Evolutionary conservation across 2,329 filamentous ascomycete genomes (phyloP), one percentile per base, ranked within the genome.

Genomic region (Paradendryphiella salina): DNA sequence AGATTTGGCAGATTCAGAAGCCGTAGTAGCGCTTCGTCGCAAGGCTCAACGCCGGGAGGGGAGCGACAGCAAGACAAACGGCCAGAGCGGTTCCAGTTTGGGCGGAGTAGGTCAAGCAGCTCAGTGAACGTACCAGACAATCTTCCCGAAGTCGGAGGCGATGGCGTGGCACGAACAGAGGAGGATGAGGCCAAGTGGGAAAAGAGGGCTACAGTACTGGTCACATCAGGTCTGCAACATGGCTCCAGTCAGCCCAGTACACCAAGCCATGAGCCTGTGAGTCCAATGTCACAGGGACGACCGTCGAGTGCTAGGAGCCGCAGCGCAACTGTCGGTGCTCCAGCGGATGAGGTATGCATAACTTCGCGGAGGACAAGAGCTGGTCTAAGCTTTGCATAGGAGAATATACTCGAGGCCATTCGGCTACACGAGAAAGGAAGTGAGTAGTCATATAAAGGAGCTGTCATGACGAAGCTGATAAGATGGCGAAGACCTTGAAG

Each of bases 371-470:
- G 54, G 45, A 39, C 50, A 47, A 49, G 49, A 35, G 23, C 32
- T 50, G 50, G 46, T 42, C 46, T 60, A 51, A 63, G 54, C 57
- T 48, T 52, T 46, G 48, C 26, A 41, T 52, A 71, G 59, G 62
- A 82, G 51, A 86, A 89, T 73, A 96, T 99, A 51, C 93, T 96
- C 74, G 87, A 95, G 75, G 94, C 94, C n/a, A 99, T 99, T 70
- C 83, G 88, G 54, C 79, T 97, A 58, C 94, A 99, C 71, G 94
- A 99, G 75, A 81, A 79, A 38, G 93, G 93, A 50, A 77, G 80
- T 81, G 57, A 62, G 71, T 69, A 49, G 51, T 34, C 43, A 36
- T 18, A 26, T 13, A 17, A 33, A 37, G 9, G 14, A 23, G 11
- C 20, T 28, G 18, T 43, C 32, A 37, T 28, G 11, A 49, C 42